phyloP scores from a whole-genome alignment of 208 protist genomes.

The Crithidia bombi region DNA sequence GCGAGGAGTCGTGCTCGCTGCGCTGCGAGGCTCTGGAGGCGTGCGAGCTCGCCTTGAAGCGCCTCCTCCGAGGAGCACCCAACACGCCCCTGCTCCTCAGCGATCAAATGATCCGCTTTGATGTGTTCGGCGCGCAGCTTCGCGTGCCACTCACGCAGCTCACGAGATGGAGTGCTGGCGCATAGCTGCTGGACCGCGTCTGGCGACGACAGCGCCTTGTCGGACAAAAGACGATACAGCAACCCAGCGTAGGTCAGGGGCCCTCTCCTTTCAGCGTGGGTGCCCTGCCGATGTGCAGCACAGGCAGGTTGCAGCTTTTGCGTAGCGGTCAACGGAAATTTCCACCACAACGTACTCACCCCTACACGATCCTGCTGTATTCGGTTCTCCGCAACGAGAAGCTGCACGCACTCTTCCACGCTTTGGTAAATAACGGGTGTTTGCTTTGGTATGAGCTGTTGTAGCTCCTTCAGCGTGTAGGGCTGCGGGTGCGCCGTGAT shows the following conservation, averaged over 20 bases:
- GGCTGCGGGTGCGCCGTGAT: conserved; percentile 61
- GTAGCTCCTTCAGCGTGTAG: conserved; percentile 85
- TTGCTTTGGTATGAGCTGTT: conserved; percentile 55
- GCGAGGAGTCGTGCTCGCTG: conserved; percentile 21
- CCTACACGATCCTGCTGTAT: conserved; percentile 78
- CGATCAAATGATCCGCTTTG: background rate
- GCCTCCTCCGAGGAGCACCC: conserved; percentile 2
- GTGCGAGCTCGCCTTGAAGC: conserved; percentile 3
- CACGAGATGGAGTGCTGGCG: background rate
- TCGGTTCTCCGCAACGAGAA: conserved; percentile 73
- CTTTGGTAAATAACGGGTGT: conserved; percentile 86
- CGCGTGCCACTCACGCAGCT: conserved; percentile 14
- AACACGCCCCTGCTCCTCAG: conserved; percentile 1
- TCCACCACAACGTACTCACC: conserved; percentile 81
- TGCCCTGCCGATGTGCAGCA: background rate
- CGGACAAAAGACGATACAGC: conserved; percentile 11
- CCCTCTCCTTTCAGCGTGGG: background rate
- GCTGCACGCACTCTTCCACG: conserved; percentile 79
- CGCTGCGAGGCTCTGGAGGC: background rate
- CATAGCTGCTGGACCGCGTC: conserved; percentile 10
- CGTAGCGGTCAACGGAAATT: conserved; percentile 63
- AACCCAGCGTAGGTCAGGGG: conserved; percentile 19
- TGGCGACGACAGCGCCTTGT: background rate
- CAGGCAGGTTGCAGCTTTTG: conserved; percentile 16
- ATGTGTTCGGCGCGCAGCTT: background rate